Evolutionary conservation across 192 early-diverging fungal species (phyloP).

Genomic region (Coemansia sp.): DNA sequence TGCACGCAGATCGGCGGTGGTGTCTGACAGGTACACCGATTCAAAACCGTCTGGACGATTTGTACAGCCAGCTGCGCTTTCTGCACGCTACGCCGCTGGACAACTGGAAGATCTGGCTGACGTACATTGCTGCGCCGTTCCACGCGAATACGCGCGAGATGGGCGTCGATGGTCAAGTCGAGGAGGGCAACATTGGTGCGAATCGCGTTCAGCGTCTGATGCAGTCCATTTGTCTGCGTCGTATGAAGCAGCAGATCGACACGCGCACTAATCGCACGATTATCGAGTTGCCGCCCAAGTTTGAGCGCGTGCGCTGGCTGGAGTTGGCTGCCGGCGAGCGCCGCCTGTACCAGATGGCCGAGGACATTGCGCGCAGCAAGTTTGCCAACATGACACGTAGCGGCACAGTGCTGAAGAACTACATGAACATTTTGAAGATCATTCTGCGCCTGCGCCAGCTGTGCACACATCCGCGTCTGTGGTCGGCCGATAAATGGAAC

Average conservation of each 20-base stretch:
- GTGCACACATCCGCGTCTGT: conserved; percentile 62
- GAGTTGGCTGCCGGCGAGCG: conserved; percentile 62
- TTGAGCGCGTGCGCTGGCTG: conserved; percentile 60
- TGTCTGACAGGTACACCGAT: conserved; percentile 94
- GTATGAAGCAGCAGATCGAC: conserved; percentile 80
- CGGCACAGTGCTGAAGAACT: conserved; percentile 65
- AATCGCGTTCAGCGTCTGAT: conserved; percentile 49
- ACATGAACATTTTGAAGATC: conserved; percentile 60
- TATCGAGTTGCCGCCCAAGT: conserved; percentile 68
- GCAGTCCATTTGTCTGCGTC: conserved; percentile 62
- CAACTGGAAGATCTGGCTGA: conserved; percentile 72
- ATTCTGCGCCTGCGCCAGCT: conserved; percentile 64
- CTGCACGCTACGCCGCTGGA: conserved; percentile 68
- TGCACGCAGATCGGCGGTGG: conserved; percentile 76
- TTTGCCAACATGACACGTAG: conserved; percentile 58
- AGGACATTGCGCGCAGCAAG: conserved; percentile 63
- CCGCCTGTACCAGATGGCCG: conserved; percentile 67
- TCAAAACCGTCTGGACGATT: conserved; percentile 78
- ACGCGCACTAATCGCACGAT: conserved; percentile 70
- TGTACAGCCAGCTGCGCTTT: conserved; percentile 83
- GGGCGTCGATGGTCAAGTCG: conserved; percentile 10
- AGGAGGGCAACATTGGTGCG: conserved; percentile 39
- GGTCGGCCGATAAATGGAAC: conserved; percentile 50
- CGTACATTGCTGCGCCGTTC: conserved; percentile 74
- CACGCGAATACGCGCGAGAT: conserved; percentile 54